Evolutionary conservation across 441 rosid genomes (phyloP).

Genomic region (Isatis lusitanica): DNA sequence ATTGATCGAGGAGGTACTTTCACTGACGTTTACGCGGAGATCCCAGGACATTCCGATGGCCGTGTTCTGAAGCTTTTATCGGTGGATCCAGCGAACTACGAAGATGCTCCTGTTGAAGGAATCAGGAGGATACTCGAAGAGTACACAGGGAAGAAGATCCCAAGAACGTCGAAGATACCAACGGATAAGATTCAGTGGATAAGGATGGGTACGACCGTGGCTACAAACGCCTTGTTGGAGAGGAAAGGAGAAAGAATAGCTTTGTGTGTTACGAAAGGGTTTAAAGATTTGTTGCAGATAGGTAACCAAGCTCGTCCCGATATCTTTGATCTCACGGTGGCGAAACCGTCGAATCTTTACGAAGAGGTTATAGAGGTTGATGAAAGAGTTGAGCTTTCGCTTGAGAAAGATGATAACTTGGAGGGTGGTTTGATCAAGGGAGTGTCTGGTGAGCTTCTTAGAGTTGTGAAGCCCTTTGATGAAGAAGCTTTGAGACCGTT

Average conservation of each 20-base stretch:
- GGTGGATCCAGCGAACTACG: conserved; percentile 89
- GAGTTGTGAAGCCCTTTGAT: conserved; percentile 67
- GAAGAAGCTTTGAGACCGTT: conserved; percentile 59
- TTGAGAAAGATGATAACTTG: conserved; percentile 38
- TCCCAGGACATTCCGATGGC: conserved; percentile 70
- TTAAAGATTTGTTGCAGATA: conserved; percentile 85
- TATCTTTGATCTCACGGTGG: conserved; percentile 81
- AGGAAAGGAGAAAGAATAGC: conserved; percentile 93
- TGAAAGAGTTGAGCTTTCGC: conserved; percentile 82
- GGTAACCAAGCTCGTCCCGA: conserved; percentile 93
- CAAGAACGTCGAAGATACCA: conserved; percentile 71
- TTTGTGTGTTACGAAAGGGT: conserved; percentile 81
- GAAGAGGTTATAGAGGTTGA: conserved; percentile 86
- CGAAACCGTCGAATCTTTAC: conserved; percentile 79
- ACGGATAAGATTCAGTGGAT: conserved; percentile 92
- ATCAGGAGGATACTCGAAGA: conserved; percentile 87
- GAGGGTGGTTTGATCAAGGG: conserved; percentile 53
- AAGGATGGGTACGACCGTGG: conserved; percentile 96
- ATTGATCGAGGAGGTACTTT: conserved; percentile 96
- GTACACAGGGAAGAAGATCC: conserved; percentile 64
- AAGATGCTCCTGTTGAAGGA: conserved; percentile 96
- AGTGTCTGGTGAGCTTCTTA: conserved; percentile 82
- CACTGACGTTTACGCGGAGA: conserved; percentile 90
- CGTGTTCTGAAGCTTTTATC: conserved; percentile 84
- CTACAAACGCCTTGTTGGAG: conserved; percentile 92